phyloP scores from a whole-genome alignment of 2,329 filamentous ascomycete species.

The Alternaria sp. region DNA sequence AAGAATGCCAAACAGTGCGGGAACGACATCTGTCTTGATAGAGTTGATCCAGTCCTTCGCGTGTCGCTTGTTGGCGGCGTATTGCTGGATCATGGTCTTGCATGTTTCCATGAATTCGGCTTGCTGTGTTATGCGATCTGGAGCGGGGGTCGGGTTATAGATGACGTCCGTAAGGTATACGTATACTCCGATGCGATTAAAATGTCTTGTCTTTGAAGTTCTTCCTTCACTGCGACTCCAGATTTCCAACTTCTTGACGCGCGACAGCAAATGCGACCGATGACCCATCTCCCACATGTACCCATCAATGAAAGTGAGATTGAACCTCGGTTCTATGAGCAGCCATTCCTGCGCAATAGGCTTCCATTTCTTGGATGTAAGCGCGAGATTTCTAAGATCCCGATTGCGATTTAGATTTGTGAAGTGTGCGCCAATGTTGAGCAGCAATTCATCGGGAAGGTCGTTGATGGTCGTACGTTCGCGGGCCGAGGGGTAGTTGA shows the following conservation, averaged over 20 bases:
- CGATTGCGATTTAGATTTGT: slow-evolving; percentile 15
- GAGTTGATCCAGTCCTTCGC: slow-evolving; percentile 5
- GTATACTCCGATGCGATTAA: background rate
- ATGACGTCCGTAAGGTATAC: background rate
- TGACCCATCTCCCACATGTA: slow-evolving; percentile 22
- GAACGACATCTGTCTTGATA: slow-evolving; percentile 14
- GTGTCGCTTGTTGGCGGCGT: background rate
- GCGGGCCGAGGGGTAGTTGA: background rate
- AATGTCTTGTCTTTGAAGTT: background rate
- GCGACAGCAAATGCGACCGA: slow-evolving; percentile 8
- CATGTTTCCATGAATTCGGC: slow-evolving; percentile 5
- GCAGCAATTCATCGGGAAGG: slow-evolving; percentile 27
- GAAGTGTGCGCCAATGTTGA: slow-evolving; percentile 19
- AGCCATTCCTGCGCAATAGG: slow-evolving; percentile 28
- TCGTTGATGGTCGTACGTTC: slow-evolving; percentile 7
- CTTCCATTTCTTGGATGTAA: slow-evolving; percentile 21
- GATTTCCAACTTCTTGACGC: slow-evolving; percentile 24
- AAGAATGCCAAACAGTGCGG: slow-evolving; percentile 17
- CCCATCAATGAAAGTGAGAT: slow-evolving; percentile 22
- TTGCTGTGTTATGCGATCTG: background rate
- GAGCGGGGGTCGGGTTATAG: background rate
- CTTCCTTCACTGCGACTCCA: slow-evolving; percentile 20
- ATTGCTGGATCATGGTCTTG: slow-evolving; percentile 3
- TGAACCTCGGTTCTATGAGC: slow-evolving; percentile 23
- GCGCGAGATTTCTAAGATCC: slow-evolving; percentile 22